Evolutionary conservation across 257 asterid genomes (phyloP), one percentile per base, ranked within the genome.

Genomic region (Scutellaria baicalensis): DNA sequence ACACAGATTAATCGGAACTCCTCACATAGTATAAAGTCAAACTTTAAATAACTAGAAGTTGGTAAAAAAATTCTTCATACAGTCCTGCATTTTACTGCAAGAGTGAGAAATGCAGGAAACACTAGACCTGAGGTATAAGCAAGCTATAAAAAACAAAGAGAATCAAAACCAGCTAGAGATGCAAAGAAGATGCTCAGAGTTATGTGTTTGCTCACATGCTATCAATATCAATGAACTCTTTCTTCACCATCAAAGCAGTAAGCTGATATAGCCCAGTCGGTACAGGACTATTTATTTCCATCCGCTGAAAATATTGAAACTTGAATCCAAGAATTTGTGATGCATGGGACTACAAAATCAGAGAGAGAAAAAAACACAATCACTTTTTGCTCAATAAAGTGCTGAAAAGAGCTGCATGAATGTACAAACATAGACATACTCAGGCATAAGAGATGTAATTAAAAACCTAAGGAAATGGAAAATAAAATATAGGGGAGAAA

Each of bases 281-380:
- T 39, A 86, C 95, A 66, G 88, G 86, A 72, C 60, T 72, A 66
- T 67, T 77, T 11, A 88, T 83, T 75, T 94, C 99, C 81, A 75
- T 63, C 5, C 95, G 93, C 84, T 94, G 97, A 75, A 91, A 91
- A 80, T 89, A 89, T 77, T 91, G 97, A 75, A 94, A 94, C 86
- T 94, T 94, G 80, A 91, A 92, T 68, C 97, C 97, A 71, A 94
- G 91, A 79, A 94, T 86, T 73, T 94, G 99, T 20, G 99, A 87
- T 67, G 97, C 97, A 75, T 89, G 97, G 71, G 97, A 94, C 99
- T 94, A 84, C 68, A 75, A 63, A 49, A 74, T 23, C 40, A 68
- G 23, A 45, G 1, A 56, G 70, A 63, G 20, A 45, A 4, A 56
- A 72, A 63, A 73, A 44, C 18, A 59, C 39, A 51, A 18, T 21